Conservation (phyloP, 202 grass and related monocot genomes). For the Dendrocalamus latiflorus region DNA sequence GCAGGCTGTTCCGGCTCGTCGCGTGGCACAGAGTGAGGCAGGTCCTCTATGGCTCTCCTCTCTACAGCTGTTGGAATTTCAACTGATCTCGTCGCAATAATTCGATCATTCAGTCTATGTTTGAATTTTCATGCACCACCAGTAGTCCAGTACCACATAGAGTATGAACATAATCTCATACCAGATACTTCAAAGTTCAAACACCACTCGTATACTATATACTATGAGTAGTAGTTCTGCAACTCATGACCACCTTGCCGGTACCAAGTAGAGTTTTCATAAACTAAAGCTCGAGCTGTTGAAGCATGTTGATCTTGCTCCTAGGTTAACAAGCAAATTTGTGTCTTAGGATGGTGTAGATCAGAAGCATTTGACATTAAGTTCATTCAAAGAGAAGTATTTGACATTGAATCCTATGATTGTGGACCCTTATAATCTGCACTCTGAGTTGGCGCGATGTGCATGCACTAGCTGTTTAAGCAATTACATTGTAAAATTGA, state of each 20-base stretch:
- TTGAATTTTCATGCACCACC: neutral
- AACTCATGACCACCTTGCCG: neutral
- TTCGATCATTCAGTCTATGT: neutral
- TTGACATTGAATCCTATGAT: neutral
- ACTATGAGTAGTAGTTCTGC: neutral
- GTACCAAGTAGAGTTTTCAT: neutral
- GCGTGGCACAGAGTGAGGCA: slow-evolving; percentile 97
- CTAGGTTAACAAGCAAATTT: neutral
- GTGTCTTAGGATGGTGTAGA: neutral
- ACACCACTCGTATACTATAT: neutral
- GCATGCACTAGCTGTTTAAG: neutral
- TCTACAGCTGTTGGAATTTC: slow-evolving; percentile 6
- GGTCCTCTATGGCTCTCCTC: slow-evolving; percentile 68
- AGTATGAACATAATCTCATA: neutral
- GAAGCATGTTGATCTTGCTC: neutral
- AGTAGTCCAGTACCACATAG: neutral
- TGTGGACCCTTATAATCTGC: neutral
- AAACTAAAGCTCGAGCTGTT: slow-evolving; percentile 1
- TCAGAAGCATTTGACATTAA: neutral
- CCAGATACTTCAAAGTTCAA: neutral
- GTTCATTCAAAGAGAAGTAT: neutral
- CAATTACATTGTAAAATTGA: neutral
- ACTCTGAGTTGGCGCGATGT: neutral
- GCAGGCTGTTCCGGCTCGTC: slow-evolving; percentile 74
- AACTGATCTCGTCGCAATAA: neutral